These are phyloP conservation scores for Serendipita sp. DNA, from an alignment of 768 basidiomycete genomes.

Conservation along the genomic window DNA sequence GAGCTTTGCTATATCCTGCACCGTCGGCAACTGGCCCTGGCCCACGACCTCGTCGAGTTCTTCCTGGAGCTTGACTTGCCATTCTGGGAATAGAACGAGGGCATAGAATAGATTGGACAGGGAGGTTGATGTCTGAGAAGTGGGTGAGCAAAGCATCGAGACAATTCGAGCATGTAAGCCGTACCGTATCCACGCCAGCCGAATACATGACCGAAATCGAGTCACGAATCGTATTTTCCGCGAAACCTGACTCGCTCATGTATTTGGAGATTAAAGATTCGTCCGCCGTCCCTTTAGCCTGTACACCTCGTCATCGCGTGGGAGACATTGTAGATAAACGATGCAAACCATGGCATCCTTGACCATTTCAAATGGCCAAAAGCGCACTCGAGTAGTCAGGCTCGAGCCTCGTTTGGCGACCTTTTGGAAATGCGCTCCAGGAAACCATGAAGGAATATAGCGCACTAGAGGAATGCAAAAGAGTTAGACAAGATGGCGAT, in stretches of 20 bases:
- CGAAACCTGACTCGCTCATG: not conserved
- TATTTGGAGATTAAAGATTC: not conserved
- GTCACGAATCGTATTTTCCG: not conserved
- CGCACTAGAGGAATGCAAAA: constrained; percentile 17
- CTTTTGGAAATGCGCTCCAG: constrained; percentile 48
- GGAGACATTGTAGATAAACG: not conserved
- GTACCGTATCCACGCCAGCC: not conserved
- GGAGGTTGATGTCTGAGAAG: not conserved
- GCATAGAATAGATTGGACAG: not conserved
- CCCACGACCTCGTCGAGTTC: not conserved
- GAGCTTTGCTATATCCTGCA: not conserved
- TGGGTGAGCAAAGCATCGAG: not conserved
- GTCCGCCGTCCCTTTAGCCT: not conserved
- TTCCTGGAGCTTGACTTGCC: not conserved
- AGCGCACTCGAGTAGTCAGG: not conserved
- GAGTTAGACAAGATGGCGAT: not conserved
- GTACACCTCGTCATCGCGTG: too few species aligned
- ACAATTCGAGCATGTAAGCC: not conserved
- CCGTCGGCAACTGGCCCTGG: not conserved
- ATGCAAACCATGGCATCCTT: not conserved
- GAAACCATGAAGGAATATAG: constrained; percentile 47
- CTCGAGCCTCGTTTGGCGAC: constrained; percentile 12
- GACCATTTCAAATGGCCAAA: not conserved
- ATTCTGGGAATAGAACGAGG: not conserved
- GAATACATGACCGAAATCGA: not conserved